Base-by-base conservation (phyloP, 495 filamentous ascomycete genomes). In the Penicillium ucsense region DNA sequence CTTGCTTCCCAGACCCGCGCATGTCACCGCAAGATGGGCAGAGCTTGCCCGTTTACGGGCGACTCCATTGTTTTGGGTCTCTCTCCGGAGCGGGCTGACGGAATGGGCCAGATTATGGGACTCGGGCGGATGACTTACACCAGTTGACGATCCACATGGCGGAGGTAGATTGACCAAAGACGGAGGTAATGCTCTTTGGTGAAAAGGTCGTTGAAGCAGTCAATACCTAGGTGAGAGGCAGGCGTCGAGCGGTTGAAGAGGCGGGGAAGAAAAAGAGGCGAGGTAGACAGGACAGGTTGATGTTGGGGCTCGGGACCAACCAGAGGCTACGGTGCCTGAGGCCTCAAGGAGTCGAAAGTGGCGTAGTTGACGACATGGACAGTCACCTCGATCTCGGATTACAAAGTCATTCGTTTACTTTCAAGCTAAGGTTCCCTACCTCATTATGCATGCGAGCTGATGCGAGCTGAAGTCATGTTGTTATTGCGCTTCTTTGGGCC, bases 71-170 rank as follows among this genome's bases (percentile, higher is more conserved):
- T 20, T 20, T 20, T 20, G 20, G 20, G 20, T 20, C 20, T 40
- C 8, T 35, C 8, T 45, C 45, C 9, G 33, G 30, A 6, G 42
- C 43, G 41, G 54, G 46, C 29, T 31, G 39, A 20, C 31, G 39
- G 49, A 43, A 12, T 43, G 31, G 44, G 46, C 45, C 42, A 49
- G 49, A 40, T 41, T 35, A 43, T 56, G 55, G 53, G 43, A 41
- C 38, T 40, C 37, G 43, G 43, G 44, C 33, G 40, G 62, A 43
- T 20, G 41, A 75, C 86, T 66, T 86, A 92, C 87, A 94, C 90
- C 91, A 97, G 80, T 88, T 88, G 54, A 94, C 65, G 63, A 97
- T 84, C 89, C 88, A 95, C 91, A 97, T 95, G 50, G 63, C 79
- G 75, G 54, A 44, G 48, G 33, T 28, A 42, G 53, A 33, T 30